Evolutionary conservation across 164 flowering plant species (phyloP).

Genomic region (grape (Vitis vinifera)): ASM3070453v1 NC_081823.1:10758501-10759000

Average conservation of each 20-base stretch:
- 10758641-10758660: too few relatives aligned
- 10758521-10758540: too few relatives aligned
- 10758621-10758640: too few relatives aligned
- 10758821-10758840: constrained; percentile 28
- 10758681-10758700: too few relatives aligned
- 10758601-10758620: too few relatives aligned
- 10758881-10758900: background rate
- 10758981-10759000: constrained; percentile 35
- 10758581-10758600: too few relatives aligned
- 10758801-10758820: constrained; percentile 28
- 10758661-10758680: too few relatives aligned
- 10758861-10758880: background rate
- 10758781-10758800: constrained; percentile 13
- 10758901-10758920: background rate
- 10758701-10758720: background rate
- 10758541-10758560: too few relatives aligned
- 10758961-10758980: constrained; percentile 13
- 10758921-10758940: background rate
- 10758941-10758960: too few relatives aligned
- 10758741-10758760: constrained; percentile 33
- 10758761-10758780: constrained; percentile 28
- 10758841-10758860: constrained; percentile 20
- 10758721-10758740: background rate
- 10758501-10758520: too few relatives aligned
- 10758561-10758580: too few relatives aligned